Evolutionary conservation across 2,329 filamentous ascomycete genomes (phyloP), one percentile per base, ranked within the genome.

Genomic region (Talaromyces sp.): DNA sequence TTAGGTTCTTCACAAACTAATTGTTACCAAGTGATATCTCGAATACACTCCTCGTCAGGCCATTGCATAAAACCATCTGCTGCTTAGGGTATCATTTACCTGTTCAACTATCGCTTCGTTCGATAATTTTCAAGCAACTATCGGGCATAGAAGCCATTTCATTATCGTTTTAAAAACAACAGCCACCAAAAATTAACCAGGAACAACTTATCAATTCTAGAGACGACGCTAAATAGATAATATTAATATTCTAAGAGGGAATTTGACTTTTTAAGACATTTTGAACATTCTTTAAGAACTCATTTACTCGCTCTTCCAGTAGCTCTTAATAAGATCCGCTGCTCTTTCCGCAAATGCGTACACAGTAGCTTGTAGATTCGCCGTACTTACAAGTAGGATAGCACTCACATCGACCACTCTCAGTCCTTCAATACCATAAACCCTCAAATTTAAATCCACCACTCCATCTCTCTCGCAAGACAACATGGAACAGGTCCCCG

Each of bases 401-500:
- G 41, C 41, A 43, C 27, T 43, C 41, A 20, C 39, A 17, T 43
- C 41, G 8, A 43, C 41, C 17, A 43, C 27, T 14, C 27, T 43
- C 27, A 32, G 41, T 30, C 24, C 24, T 43, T 43, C 24, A 24
- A 43, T 19, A 14, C 27, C 41, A 43, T 43, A 32, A 30, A 43
- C 40, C 40, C 9, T 32, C 40, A 43, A 43, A 32, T 43, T 43
- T 2, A 24, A 43, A 43, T 43, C 40, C 24, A 43, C 40, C 24
- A 43, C 40, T 30, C 40, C 40, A 7, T 19, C 24, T 43, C n/a
- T 43, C 40, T 43, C 40, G 40, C 40, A 24, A 32, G 40, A 24
- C 24, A 43, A 7, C 40, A 43, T 43, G n/a, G 40, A 43, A 19
- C 40, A 43, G 40, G 40, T 43, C 24, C 40, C 40, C 40, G 14